These are phyloP conservation scores for Passalora sequoiae DNA, from an alignment of 2,329 filamentous ascomycete species.

Conservation along the genomic window DNA sequence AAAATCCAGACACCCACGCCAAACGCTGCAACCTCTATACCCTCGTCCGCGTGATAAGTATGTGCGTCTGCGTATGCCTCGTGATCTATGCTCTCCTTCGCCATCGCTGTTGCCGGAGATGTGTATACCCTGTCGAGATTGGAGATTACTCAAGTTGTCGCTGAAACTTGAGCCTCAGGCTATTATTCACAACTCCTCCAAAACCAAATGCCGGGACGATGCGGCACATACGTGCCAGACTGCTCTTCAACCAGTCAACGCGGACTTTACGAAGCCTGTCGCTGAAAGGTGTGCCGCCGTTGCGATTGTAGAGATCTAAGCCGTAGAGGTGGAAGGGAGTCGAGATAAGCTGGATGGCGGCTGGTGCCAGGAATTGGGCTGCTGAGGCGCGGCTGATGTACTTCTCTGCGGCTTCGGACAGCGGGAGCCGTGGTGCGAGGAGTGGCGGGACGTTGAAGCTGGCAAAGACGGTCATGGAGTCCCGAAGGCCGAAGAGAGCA, in stretches of 20 bases:
- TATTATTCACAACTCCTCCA: slow-evolving; percentile 78
- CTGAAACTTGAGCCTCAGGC: slow-evolving; percentile 65
- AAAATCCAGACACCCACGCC: background rate
- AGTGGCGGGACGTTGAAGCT: slow-evolving; percentile 84
- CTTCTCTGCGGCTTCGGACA: slow-evolving; percentile 44
- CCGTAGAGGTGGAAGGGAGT: slow-evolving; percentile 83
- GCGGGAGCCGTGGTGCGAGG: slow-evolving; percentile 62
- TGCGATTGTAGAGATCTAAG: slow-evolving; percentile 77
- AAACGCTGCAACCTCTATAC: background rate
- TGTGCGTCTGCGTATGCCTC: background rate
- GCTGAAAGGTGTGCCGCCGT: slow-evolving; percentile 43
- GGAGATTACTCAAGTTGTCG: slow-evolving; percentile 45
- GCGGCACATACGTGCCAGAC: slow-evolving; percentile 69
- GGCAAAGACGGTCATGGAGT: slow-evolving; percentile 85
- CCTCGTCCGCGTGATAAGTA: too few relatives aligned
- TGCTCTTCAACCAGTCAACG: slow-evolving; percentile 70
- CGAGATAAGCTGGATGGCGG: slow-evolving; percentile 69
- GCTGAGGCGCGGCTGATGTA: slow-evolving; percentile 46
- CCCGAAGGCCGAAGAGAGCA: slow-evolving; percentile 71
- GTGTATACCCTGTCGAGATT: slow-evolving; percentile 1
- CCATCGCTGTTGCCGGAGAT: background rate
- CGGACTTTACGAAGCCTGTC: slow-evolving; percentile 65
- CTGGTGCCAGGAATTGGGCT: slow-evolving; percentile 77
- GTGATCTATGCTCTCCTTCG: background rate
- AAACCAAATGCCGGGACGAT: slow-evolving; percentile 87